Evolutionary conservation across 345 rosid species (phyloP).

Genomic region (Eucalyptus victrix): DNA sequence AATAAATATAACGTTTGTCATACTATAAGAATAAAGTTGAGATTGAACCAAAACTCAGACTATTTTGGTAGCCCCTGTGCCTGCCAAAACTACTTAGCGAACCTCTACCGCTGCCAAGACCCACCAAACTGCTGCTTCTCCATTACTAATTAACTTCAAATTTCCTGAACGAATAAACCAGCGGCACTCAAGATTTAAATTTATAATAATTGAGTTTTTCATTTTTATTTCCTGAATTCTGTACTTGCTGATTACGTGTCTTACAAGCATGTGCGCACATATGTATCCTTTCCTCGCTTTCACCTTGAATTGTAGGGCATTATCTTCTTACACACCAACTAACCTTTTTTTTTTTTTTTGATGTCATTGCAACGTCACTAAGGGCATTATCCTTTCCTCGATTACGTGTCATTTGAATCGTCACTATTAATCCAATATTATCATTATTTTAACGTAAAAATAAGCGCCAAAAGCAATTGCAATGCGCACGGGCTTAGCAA

Average conservation of each 20-base stretch:
- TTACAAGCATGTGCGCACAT: background rate
- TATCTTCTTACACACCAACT: background rate
- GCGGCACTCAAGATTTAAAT: background rate
- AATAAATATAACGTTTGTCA: background rate
- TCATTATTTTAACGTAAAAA: background rate
- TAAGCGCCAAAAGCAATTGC: background rate
- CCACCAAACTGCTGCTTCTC: background rate
- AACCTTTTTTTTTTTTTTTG: background rate
- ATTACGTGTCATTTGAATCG: background rate
- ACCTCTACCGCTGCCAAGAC: background rate
- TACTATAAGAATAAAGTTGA: background rate
- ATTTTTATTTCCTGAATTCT: background rate
- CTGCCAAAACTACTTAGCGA: background rate
- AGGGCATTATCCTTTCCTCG: background rate
- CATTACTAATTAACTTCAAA: background rate
- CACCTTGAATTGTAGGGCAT: background rate
- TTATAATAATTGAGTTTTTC: background rate
- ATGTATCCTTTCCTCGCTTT: background rate
- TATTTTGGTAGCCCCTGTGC: background rate
- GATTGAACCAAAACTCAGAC: background rate
- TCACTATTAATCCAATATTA: background rate
- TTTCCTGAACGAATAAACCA: background rate
- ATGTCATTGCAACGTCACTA: background rate
- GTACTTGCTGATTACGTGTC: background rate
- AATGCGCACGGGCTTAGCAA: background rate